Evolutionary conservation across 805 yeast species (phyloP), one percentile per base, ranked within the genome.

Genomic region (Candida schatavii): DNA sequence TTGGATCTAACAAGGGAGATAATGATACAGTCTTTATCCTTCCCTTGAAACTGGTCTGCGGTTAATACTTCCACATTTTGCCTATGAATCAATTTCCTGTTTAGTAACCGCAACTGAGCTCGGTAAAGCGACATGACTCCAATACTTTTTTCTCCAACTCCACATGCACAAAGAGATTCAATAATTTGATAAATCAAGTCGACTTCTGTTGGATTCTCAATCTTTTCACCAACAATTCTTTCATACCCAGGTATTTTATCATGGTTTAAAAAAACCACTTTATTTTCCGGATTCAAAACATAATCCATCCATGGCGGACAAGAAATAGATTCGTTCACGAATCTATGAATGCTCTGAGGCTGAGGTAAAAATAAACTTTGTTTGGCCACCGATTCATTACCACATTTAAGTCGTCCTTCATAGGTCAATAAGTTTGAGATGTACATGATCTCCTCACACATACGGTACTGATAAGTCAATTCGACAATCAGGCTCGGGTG

Each of bases 21-120:
- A 5, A 93, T 80, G 13, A 93, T 79, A 55, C 96, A 86, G 25
- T 88, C 91, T 54, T 91, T 93, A 61, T 93, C 99, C 42, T 97
- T 74, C 0, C 99, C 99, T 64, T 93, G 99, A 54, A 85, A 91
- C 55, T 85, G 88, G 61, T 93, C 99, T 0, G 97, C 98, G 0
- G 99, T 93, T 43, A 91, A 68, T 25, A 87, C 74, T 50, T 93
- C 98, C 23, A 93, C 62, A 0, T 69, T 75, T 6, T 66, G 57
- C 47, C 57, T 31, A 44, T 52, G 46, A 58, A 58, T 32, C 30
- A 68, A 53, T 4, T 42, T 31, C 27, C 57, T 53, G 21, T 44
- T 51, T 25, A 89, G 61, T 6, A 66, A 45, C 26, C 61, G 50
- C 29, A 70, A 49, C 57, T 93, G 99, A 0, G 90, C 88, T 29